phyloP scores from a whole-genome alignment of 164 flowering plant genomes.

The grape (Vitis vinifera) region ASM3070453v1 NC_081816.1:7524001-7524500 shows the following conservation, averaged over 20 bases:
- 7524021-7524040: conserved; percentile 86
- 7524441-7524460: conserved; percentile 42
- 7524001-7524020: conserved; percentile 83
- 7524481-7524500: conserved; percentile 48
- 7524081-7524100: neutral
- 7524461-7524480: conserved; percentile 62
- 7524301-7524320: conserved; percentile 74
- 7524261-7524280: conserved; percentile 92
- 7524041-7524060: conserved; percentile 5
- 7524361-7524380: conserved; percentile 60
- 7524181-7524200: conserved; percentile 82
- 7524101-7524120: neutral
- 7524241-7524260: conserved; percentile 69
- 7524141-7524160: conserved; percentile 81
- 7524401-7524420: conserved; percentile 55
- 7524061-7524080: neutral
- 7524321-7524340: conserved; percentile 73
- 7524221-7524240: conserved; percentile 71
- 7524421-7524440: conserved; percentile 30
- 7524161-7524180: conserved; percentile 75
- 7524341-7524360: conserved; percentile 58
- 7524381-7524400: conserved; percentile 54
- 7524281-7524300: conserved; percentile 72
- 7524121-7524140: neutral
- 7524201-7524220: conserved; percentile 72